Base-by-base conservation (phyloP, 768 basidiomycete species). In the Fomitopsis pulvina region DNA sequence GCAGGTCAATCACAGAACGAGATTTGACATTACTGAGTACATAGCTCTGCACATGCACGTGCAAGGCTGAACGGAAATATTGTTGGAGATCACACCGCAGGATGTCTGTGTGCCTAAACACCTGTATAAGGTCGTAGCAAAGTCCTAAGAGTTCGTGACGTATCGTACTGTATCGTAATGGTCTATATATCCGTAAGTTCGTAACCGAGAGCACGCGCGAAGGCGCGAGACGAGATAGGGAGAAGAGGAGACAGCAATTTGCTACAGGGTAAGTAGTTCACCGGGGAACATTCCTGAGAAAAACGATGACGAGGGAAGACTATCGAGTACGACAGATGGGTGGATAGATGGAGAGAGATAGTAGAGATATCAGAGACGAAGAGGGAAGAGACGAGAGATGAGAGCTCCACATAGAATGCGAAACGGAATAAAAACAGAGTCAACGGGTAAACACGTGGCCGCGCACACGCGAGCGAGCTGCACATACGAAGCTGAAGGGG, bases 161-260 rank as follows among this genome's bases (percentile, higher is more conserved):
- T 47, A 47, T 47, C 45, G 45, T 47, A 47, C 18, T 26, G 45
- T 34, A 34, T 47, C 45, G 45, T 47, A 47, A 47, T 10, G 43
- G 21, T 32, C 32, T 37, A 47, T 34, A 21, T 9, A 41, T 41
- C 21, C 34, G 45, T 34, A 32, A 47, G 45, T 28, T 28, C 45
- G 27, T 47, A 26, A 37, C 12, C n/a, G 45, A 47, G 29, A 47
- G 45, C 22, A 21, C 12, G 21, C 26, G 25, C n/a, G 29, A 7
- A 25, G 8, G 28, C 25, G 43, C 18, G 30, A 46, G 32, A 37
- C 30, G 20, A 32, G 20, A 16, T 4, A 26, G 20, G 20, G n/a
- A 44, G 45, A 37, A 37, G 32, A 28, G 38, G 38, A 48, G 27
- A 39, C 30, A 40, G 47, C 38, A 48, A 48, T 48, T 48, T 48